These are phyloP conservation scores for Thelonectria olida DNA, from an alignment of 2,329 filamentous ascomycete genomes.

Conservation along the genomic window DNA sequence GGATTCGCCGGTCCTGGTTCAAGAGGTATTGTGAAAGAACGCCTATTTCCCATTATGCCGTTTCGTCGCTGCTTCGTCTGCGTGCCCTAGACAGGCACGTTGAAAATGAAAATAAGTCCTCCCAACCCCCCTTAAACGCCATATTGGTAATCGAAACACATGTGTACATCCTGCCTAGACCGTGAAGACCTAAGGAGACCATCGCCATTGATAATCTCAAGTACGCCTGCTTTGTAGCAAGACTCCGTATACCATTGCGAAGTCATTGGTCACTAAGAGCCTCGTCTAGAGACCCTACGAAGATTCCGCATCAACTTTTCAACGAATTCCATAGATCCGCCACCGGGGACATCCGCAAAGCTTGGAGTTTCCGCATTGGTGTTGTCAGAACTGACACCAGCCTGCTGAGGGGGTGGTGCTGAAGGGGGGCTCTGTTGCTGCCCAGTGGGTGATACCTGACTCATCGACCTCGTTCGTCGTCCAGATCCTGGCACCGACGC, in stretches of 20 bases:
- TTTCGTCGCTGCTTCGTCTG: constrained; percentile 5
- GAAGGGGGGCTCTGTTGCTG: not conserved
- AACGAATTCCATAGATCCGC: constrained; percentile 58
- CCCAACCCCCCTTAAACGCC: constrained; percentile 21
- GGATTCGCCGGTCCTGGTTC: constrained; percentile 14
- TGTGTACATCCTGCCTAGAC: constrained; percentile 14
- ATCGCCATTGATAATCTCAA: constrained; percentile 2
- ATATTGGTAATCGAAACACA: constrained; percentile 1
- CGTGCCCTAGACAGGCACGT: not conserved
- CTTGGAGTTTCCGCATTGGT: constrained; percentile 37
- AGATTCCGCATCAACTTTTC: constrained; percentile 64
- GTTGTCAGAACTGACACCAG: not conserved
- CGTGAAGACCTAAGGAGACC: not conserved
- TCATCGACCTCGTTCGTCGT: not conserved
- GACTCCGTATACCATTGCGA: no score
- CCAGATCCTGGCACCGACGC: not conserved
- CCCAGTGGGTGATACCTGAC: not conserved
- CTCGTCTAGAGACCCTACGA: constrained; percentile 48
- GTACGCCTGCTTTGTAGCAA: not conserved
- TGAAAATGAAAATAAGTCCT: not conserved
- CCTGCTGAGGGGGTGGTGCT: not conserved
- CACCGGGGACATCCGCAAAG: constrained; percentile 53
- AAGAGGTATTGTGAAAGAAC: constrained; percentile 1
- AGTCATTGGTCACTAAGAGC: constrained; percentile 7
- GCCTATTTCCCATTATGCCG: constrained; percentile 9